A percentile compares a stretch with the other conserved stretches of the same genome.
Evolutionary conservation across 129 eudicot species (phyloP).

Genomic region (Tanacetum coccineum): DNA sequence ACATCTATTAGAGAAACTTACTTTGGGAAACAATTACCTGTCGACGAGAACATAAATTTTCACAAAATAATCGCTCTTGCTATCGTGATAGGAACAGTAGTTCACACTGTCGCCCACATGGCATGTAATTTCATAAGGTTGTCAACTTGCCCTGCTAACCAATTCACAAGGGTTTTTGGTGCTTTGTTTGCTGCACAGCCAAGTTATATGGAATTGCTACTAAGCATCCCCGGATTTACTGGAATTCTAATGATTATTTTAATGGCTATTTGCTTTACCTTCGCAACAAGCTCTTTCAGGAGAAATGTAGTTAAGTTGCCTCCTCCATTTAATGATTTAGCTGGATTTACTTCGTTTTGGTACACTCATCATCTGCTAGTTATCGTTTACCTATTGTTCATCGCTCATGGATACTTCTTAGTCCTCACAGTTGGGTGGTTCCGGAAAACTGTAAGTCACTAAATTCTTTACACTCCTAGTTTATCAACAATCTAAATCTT

Average conservation of each 20-base stretch:
- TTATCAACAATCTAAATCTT: not conserved
- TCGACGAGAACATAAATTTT: conserved; percentile 58
- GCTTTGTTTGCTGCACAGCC: conserved; percentile 51
- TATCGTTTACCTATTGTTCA: conserved; percentile 60
- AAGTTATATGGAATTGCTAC: conserved; percentile 43
- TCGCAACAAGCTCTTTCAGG: conserved; percentile 85
- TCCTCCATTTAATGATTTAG: conserved; percentile 48
- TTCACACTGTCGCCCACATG: conserved; percentile 40
- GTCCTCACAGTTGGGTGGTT: conserved; percentile 59
- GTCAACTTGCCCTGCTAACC: conserved; percentile 29
- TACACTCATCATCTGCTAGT: conserved; percentile 88
- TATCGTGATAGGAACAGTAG: conserved; percentile 34
- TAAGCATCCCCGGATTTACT: conserved; percentile 50
- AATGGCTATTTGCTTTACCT: conserved; percentile 63
- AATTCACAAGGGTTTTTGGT: conserved; percentile 47
- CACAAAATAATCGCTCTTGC: conserved; percentile 52
- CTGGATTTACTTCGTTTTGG: conserved; percentile 97
- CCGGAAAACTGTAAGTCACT: conserved; percentile 63
- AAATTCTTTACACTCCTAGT: conserved; percentile 5
- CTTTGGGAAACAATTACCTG: conserved; percentile 41
- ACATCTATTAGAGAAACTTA: conserved; percentile 43
- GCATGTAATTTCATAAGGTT: conserved; percentile 40
- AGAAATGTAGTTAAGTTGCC: conserved; percentile 79
- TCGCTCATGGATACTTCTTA: conserved; percentile 73
- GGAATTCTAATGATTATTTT: conserved; percentile 61